These are phyloP conservation scores for Erysimum cheiranthoides DNA, from an alignment of 345 rosid species.

Conservation along the genomic window DNA sequence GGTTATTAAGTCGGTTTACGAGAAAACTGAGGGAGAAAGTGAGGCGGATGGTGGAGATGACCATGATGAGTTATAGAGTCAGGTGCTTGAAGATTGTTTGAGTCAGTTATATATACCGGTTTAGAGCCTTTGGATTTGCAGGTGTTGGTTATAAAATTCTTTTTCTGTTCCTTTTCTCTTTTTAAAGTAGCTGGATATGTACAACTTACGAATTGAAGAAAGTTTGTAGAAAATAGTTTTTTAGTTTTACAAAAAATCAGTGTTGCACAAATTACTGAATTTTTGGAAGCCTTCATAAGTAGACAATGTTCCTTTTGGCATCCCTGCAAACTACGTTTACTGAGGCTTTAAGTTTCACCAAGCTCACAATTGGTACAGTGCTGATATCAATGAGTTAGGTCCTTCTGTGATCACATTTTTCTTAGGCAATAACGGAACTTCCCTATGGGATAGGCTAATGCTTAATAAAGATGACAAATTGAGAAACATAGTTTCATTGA, in stretches of 20 bases:
- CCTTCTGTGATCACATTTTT: background rate
- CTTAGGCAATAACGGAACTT: background rate
- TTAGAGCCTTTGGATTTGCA: conserved; percentile 4
- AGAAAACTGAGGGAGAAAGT: conserved; percentile 45
- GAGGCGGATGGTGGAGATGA: conserved; percentile 49
- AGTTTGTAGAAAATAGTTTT: background rate
- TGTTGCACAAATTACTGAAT: too few species aligned
- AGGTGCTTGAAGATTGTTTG: background rate
- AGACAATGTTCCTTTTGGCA: background rate
- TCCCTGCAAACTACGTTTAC: background rate
- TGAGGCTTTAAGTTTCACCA: background rate
- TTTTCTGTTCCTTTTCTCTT: background rate
- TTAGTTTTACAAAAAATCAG: background rate
- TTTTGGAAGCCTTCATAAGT: too few species aligned
- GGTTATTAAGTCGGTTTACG: conserved; percentile 56
- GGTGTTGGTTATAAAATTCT: background rate
- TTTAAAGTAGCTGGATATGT: background rate
- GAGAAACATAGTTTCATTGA: background rate
- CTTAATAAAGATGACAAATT: too few species aligned
- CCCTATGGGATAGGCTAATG: background rate
- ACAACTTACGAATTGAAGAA: background rate
- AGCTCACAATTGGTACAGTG: background rate
- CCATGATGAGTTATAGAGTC: conserved; percentile 55
- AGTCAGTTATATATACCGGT: conserved; percentile 7
- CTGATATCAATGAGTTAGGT: conserved; percentile 1